Evolutionary conservation across 371 early-diverging fungal genomes (phyloP), one percentile per base, ranked within the genome.

Genomic region (Sporodiniella umbellata): DNA sequence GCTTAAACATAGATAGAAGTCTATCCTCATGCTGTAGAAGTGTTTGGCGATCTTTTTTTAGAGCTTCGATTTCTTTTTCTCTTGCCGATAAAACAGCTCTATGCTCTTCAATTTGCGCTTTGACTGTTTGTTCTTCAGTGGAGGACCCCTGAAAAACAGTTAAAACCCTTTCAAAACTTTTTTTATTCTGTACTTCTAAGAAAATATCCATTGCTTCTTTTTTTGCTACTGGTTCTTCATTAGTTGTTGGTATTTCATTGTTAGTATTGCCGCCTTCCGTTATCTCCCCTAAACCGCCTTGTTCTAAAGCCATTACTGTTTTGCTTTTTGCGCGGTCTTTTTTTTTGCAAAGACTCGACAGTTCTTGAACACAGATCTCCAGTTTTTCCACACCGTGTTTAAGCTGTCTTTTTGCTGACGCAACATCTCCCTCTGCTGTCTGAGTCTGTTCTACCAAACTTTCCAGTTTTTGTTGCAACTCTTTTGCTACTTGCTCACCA

Each of bases 11-110:
- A 15, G 45, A 72, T 54, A 58, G 67, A 64, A 69, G 62, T 45
- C 79, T 78, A 33, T 84, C 81, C n/a, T 79, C 54, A 31, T 82
- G 68, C 42, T 81, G 74, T 12, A 67, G 46, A 25, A 80, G 61
- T 2, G 64, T 63, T 22, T 92, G 75, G 19, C 91, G 76, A 30
- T 85, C 83, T 4, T 75, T 62, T 55, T 80, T 79, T n/a, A 92
- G 60, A 33, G 84, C 83, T n/a, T 90, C 87, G 14, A 89, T 50
- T 51, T 95, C 90, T 23, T 66, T 69, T 56, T 74, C 73, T 12
- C 86, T 71, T 33, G 79, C 70, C 10, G 87, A 78, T 3, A 86
- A 49, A 38, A 90, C 65, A 26, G 63, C 21, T 38, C 64, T 60
- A n/a, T 70, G 60, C 44, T 75, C 76, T 30, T 60, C 62, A 8